Conservation (phyloP, 129 eudicot species). For the Artemisia argyi region DNA sequence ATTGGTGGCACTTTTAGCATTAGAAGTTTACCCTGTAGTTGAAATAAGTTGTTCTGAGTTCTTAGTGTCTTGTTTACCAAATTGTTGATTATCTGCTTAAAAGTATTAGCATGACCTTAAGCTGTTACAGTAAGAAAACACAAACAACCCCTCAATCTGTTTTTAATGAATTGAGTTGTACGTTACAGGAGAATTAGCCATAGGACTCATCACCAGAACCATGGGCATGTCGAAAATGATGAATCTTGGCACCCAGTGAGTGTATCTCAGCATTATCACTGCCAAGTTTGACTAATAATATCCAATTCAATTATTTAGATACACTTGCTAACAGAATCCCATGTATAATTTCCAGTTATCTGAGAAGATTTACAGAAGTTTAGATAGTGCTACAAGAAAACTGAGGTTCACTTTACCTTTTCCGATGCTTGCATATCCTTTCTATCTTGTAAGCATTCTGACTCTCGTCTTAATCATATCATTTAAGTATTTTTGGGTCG, state of each 20-base stretch:
- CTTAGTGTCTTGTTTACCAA: no score
- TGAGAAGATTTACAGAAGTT: conserved; percentile 65
- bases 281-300: neutral
- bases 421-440: conserved; percentile 92
- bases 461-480: conserved; percentile 10
- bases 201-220: conserved; percentile 97
- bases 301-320: neutral
- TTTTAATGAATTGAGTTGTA: conserved; percentile 1
- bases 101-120: no score
- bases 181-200: conserved; percentile 94
- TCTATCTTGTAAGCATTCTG: conserved; percentile 78
- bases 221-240: conserved; percentile 97
- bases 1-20: no score
- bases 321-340: neutral
- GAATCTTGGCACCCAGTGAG: conserved; percentile 99
- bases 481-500: neutral
- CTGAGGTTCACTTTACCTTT: conserved; percentile 86
- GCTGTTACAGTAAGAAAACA: no score
- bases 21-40: no score
- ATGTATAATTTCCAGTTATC: conserved; percentile 47
- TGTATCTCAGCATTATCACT: neutral
- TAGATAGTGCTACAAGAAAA: conserved; percentile 45
- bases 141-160: neutral
- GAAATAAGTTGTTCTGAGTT: no score
- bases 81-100: no score